Evolutionary conservation across 306 rosid species (phyloP).

Genomic region (Echinosophora koreensis): DNA sequence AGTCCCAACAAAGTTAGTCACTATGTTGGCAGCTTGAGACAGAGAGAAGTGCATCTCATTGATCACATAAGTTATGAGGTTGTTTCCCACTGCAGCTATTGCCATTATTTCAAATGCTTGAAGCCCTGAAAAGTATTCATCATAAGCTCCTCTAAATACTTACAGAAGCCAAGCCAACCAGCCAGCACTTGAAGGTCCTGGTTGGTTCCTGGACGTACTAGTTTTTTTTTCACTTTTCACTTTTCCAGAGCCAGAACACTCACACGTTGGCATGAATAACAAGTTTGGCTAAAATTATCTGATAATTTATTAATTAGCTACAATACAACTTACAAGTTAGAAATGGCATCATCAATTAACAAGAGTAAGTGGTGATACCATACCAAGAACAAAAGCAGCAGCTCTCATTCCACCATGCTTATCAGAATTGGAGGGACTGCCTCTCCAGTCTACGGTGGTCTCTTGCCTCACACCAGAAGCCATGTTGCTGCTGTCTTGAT

Average conservation of each 20-base stretch:
- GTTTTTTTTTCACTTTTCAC: no score
- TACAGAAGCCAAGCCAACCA: no score
- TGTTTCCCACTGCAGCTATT: slow-evolving; percentile 99
- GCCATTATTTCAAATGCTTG: slow-evolving; percentile 97
- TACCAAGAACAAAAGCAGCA: slow-evolving; percentile 78
- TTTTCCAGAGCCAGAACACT: no score
- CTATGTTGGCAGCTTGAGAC: slow-evolving; percentile 83
- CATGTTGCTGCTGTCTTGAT: neutral
- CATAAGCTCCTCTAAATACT: no score
- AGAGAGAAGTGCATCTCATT: slow-evolving; percentile 93
- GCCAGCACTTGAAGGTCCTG: no score
- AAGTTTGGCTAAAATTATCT: no score
- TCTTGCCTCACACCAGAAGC: slow-evolving; percentile 39
- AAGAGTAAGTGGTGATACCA: no score
- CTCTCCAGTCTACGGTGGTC: slow-evolving; percentile 76
- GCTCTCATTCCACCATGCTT: slow-evolving; percentile 78
- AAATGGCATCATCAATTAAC: no score
- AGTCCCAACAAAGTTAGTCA: slow-evolving; percentile 97
- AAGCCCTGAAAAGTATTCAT: slow-evolving; percentile 63
- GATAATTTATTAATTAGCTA: no score
- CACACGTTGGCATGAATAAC: no score
- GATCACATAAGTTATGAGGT: slow-evolving; percentile 89
- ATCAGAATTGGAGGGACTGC: slow-evolving; percentile 64
- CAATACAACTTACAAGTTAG: no score
- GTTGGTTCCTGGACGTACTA: no score